Percentiles rank a stretch among this genome's conserved stretches.
Conservation (phyloP, 768 basidiomycete genomes). For the Mycena vulgaris region DNA sequence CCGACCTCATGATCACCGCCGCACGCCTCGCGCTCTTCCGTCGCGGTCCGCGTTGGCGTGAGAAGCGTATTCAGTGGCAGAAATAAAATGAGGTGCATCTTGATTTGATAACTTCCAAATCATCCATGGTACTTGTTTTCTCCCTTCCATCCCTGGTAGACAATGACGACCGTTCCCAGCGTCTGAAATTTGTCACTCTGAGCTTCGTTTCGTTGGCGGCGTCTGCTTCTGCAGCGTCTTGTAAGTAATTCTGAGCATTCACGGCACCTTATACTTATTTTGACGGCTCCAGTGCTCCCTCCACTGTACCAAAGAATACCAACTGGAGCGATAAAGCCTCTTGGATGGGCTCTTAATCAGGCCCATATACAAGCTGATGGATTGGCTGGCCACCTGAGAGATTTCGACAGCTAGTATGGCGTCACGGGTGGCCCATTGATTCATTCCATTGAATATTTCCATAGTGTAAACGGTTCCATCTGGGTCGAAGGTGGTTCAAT, state of each 20-base stretch:
- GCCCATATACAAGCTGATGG: slow-evolving; percentile 59
- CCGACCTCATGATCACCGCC: slow-evolving; percentile 12
- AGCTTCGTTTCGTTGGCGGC: slow-evolving; percentile 5
- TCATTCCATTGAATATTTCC: background rate
- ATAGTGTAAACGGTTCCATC: slow-evolving; percentile 59
- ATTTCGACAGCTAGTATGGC: slow-evolving; percentile 58
- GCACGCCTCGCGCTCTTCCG: background rate
- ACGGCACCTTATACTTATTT: background rate
- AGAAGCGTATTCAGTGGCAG: background rate
- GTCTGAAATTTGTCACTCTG: slow-evolving; percentile 13
- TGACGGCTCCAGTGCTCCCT: slow-evolving; percentile 43
- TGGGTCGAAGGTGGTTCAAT: slow-evolving; percentile 60
- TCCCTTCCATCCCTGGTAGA: too few species aligned
- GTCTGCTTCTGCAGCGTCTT: slow-evolving; percentile 23
- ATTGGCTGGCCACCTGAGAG: slow-evolving; percentile 57
- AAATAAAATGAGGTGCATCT: slow-evolving; percentile 16
- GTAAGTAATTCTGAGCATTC: background rate
- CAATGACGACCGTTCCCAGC: background rate
- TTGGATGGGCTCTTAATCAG: slow-evolving; percentile 58
- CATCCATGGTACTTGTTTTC: slow-evolving; percentile 3
- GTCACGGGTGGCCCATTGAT: background rate
- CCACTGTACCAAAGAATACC: slow-evolving; percentile 52
- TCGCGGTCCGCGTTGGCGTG: slow-evolving; percentile 28
- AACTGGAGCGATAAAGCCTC: slow-evolving; percentile 55
- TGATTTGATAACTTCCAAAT: background rate